These are phyloP conservation scores for Breynia disticha DNA, from an alignment of 441 rosid genomes.

Conservation along the genomic window DNA sequence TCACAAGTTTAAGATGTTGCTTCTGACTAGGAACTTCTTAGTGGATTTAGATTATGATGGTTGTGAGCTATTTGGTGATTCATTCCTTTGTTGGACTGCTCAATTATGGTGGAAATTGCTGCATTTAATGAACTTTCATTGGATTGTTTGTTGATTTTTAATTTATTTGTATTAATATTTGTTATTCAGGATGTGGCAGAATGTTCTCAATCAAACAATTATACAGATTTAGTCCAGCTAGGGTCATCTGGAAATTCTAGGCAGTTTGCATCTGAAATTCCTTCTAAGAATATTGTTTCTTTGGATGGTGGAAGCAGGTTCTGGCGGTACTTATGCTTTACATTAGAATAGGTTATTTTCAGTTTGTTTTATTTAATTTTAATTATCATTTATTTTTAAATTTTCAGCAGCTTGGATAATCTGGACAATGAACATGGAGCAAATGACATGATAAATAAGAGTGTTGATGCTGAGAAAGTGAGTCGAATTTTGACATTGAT, in stretches of 20 bases:
- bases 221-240: conserved; percentile 28
- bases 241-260: conserved; percentile 32
- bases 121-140: background rate
- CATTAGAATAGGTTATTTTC: background rate
- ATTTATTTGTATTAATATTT: background rate
- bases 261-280: conserved; percentile 34
- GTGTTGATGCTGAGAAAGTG: conserved; percentile 31
- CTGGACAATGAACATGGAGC: conserved; percentile 25
- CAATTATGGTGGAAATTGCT: background rate
- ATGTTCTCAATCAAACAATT: conserved; percentile 28
- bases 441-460: conserved; percentile 21
- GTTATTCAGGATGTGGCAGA: conserved; percentile 45
- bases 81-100: background rate
- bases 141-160: background rate
- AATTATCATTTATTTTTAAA: conserved; percentile 7
- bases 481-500: conserved; percentile 14
- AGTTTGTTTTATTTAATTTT: background rate
- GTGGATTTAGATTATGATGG: background rate
- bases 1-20: background rate
- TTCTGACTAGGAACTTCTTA: background rate
- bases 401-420: conserved; percentile 33
- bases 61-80: background rate
- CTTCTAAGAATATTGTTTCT: conserved; percentile 27
- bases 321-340: conserved; percentile 2
- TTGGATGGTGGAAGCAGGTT: conserved; percentile 52